Evolutionary conservation across 768 basidiomycete genomes (phyloP).

Genomic region (Hypholoma fasciculare): DNA sequence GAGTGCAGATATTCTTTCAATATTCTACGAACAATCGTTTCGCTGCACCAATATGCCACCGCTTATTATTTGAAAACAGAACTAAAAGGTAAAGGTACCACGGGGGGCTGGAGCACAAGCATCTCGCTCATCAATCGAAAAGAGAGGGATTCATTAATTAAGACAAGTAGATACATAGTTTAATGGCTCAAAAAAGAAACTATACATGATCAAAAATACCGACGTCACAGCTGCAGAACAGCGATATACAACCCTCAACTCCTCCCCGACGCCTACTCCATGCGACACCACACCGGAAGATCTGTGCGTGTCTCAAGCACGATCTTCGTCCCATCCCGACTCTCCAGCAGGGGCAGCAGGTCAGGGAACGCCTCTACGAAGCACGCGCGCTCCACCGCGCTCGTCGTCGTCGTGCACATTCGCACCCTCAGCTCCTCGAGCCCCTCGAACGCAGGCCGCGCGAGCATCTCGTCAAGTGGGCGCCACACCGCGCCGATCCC

Average conservation of each 20-base stretch:
- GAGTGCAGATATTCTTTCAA: too few relatives aligned
- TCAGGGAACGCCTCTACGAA: not conserved
- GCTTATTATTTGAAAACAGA: too few relatives aligned
- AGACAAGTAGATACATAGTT: too few relatives aligned
- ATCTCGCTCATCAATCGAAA: too few relatives aligned
- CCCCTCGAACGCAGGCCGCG: not conserved
- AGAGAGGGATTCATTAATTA: too few relatives aligned
- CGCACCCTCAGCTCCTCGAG: not conserved
- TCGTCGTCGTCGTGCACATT: not conserved
- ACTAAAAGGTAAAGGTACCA: too few relatives aligned
- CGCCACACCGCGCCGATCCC: conserved; percentile 16
- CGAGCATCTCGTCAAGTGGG: conserved; percentile 11
- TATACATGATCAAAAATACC: not conserved
- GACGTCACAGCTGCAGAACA: not conserved
- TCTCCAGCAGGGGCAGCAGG: not conserved
- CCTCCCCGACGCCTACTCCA: not conserved
- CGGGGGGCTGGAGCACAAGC: too few relatives aligned
- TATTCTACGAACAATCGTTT: too few relatives aligned
- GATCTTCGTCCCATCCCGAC: not conserved
- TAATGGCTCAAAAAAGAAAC: too few relatives aligned
- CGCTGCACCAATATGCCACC: too few relatives aligned
- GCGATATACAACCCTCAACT: not conserved
- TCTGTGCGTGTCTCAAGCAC: not conserved
- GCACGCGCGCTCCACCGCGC: not conserved
- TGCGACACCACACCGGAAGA: not conserved